phyloP scores from a whole-genome alignment of 2,329 filamentous ascomycete genomes.

The Xylariaceae sp. region DNA sequence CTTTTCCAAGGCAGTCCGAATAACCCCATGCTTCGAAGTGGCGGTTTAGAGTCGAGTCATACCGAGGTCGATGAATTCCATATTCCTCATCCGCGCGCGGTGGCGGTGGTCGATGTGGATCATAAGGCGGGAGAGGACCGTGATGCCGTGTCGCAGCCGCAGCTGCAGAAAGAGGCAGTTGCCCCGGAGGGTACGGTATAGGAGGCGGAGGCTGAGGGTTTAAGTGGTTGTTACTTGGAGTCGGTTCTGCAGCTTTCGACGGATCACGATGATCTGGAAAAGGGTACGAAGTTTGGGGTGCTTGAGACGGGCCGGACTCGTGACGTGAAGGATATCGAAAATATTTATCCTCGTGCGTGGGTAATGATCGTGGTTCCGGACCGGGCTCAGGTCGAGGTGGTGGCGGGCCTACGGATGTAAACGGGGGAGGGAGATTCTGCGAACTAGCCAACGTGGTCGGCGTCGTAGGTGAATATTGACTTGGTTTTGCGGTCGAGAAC shows the following conservation, averaged over 20 bases:
- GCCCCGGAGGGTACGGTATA: slow-evolving; percentile 52
- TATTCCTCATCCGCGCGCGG: slow-evolving; percentile 56
- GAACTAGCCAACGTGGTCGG: slow-evolving; percentile 36
- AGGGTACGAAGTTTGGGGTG: slow-evolving; percentile 37
- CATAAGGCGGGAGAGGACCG: slow-evolving; percentile 53
- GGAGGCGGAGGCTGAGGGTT: slow-evolving; percentile 46
- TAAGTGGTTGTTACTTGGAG: slow-evolving; percentile 32
- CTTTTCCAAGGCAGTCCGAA: slow-evolving; percentile 57
- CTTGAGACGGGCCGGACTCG: slow-evolving; percentile 36
- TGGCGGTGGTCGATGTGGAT: slow-evolving; percentile 51
- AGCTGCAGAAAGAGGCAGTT: slow-evolving; percentile 47
- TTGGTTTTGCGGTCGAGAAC: slow-evolving; percentile 40
- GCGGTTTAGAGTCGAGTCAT: slow-evolving; percentile 53
- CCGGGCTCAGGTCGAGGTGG: slow-evolving; percentile 37
- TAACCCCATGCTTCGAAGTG: slow-evolving; percentile 63
- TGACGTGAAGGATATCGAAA: slow-evolving; percentile 38
- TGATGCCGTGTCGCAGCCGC: slow-evolving; percentile 59
- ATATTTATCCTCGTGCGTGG: slow-evolving; percentile 42
- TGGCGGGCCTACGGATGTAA: slow-evolving; percentile 31
- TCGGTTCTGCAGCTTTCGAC: slow-evolving; percentile 34
- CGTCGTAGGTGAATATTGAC: slow-evolving; percentile 40
- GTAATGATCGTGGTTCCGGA: slow-evolving; percentile 37
- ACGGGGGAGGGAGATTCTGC: slow-evolving; percentile 40
- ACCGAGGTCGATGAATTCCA: slow-evolving; percentile 48
- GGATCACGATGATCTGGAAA: slow-evolving; percentile 40